Conservation (phyloP, 2,329 filamentous ascomycete genomes). For the Phaeosphaeriaceae sp. region DNA sequence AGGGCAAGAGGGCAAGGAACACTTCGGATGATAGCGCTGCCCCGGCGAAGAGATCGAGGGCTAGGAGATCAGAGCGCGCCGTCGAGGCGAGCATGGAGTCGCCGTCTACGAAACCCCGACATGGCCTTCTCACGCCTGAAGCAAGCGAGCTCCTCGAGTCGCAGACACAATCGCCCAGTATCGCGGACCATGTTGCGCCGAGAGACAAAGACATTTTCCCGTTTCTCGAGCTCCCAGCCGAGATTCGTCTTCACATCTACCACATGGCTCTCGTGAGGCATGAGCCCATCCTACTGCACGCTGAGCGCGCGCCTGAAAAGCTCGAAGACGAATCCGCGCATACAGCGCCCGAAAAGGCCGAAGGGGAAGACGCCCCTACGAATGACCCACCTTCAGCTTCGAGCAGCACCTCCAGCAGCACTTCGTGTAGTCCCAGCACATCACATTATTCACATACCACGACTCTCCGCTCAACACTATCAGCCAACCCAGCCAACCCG, state of each 20-base stretch:
- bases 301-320: conserved; percentile 18
- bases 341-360: background rate
- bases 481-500: background rate
- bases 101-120: background rate
- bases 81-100: background rate
- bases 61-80: background rate
- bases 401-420: background rate
- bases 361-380: background rate
- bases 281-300: conserved; percentile 39
- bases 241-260: conserved; percentile 56
- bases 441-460: background rate
- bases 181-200: background rate
- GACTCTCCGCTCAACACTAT: background rate
- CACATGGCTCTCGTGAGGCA: conserved; percentile 44
- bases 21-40: background rate
- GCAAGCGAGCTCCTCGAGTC: conserved; percentile 25
- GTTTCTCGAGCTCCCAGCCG: conserved; percentile 54
- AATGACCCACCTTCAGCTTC: background rate
- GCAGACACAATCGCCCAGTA: conserved; percentile 4
- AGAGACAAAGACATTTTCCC: conserved; percentile 33
- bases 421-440: background rate
- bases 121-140: conserved; percentile 28
- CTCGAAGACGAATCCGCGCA: conserved; percentile 8
- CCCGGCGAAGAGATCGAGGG: background rate
- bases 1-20: background rate